Base-by-base conservation (phyloP, 768 basidiomycete genomes). In the Clathrus columnatus region DNA sequence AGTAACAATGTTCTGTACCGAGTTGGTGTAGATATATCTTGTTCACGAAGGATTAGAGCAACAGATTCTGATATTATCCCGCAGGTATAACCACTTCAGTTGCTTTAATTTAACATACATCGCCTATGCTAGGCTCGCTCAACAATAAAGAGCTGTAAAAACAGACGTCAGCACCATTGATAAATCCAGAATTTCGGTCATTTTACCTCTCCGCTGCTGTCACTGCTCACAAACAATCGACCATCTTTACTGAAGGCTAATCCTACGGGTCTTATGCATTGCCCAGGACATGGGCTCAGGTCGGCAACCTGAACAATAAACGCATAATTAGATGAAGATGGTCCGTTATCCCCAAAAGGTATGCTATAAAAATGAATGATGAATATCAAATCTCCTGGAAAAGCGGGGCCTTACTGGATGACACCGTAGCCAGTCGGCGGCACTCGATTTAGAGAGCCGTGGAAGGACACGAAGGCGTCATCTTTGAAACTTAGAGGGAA, bases 401-500 rank as follows among this genome's bases (percentile, higher is more conserved):
- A 53, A 24, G 16, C 16, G 10, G 23, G 52, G n/a, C n/a, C 60
- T 14, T 44, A 75, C 75, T 63, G 65, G 11, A 75, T 69, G 26
- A 77, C 72, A n/a, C 72, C 73, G 56, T 77, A 77, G 6, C 75
- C 75, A 4, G 74, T 75, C 2, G 74, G 74, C 14, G 73, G 74
- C 7, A 57, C 59, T 6, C 74, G 63, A 45, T 75, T 52, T 50
- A 72, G 73, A 4, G 73, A 74, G 2, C 75, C 75, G 50, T 72
- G 74, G 67, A 76, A 75, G 1, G 73, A 72, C n/a, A 75, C 71
- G 59, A 75, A 72, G 1, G 73, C 71, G 51, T 74, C 68, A 1
- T 67, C 67, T 23, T 51, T 53, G 48, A 67, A 67, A 7, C 60
- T 56, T 7, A 48, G 53, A 2, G 72, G 71, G 47, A 74, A 68